phyloP scores from a whole-genome alignment of 441 rosid species.

The Hura crepitans region DNA sequence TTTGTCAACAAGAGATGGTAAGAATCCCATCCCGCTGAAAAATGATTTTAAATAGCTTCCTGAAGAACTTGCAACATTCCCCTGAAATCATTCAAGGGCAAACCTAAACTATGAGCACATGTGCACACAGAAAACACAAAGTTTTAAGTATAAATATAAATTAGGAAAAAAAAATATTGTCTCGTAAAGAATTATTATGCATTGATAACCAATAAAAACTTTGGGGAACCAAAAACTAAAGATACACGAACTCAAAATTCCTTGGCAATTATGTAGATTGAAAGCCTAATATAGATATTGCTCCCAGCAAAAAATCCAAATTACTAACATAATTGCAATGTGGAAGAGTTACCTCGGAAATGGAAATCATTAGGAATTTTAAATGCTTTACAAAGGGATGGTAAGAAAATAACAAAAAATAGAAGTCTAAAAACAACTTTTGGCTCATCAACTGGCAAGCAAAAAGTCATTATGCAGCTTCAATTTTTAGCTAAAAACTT shows the following conservation, averaged over 20 bases:
- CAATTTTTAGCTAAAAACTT: neutral
- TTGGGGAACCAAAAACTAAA: neutral
- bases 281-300: neutral
- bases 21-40: constrained; percentile 78
- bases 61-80: constrained; percentile 69
- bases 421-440: no score
- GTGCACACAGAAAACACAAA: neutral
- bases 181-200: no score
- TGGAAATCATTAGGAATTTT: no score
- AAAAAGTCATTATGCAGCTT: no score
- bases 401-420: no score
- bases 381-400: no score
- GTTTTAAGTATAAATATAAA: no score
- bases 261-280: neutral
- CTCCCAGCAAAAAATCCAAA: neutral
- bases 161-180: no score
- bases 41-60: constrained; percentile 55
- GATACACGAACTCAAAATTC: neutral
- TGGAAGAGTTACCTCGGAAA: no score
- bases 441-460: no score
- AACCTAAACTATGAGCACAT: neutral
- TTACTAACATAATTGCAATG: neutral
- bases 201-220: no score
- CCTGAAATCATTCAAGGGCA: constrained; percentile 36
- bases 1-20: constrained; percentile 55